A percentile compares a stretch with the other conserved stretches of the same genome.
These are phyloP conservation scores for Pyrenophora teres DNA, from an alignment of 2,329 filamentous ascomycete species.

Conservation along the genomic window DNA sequence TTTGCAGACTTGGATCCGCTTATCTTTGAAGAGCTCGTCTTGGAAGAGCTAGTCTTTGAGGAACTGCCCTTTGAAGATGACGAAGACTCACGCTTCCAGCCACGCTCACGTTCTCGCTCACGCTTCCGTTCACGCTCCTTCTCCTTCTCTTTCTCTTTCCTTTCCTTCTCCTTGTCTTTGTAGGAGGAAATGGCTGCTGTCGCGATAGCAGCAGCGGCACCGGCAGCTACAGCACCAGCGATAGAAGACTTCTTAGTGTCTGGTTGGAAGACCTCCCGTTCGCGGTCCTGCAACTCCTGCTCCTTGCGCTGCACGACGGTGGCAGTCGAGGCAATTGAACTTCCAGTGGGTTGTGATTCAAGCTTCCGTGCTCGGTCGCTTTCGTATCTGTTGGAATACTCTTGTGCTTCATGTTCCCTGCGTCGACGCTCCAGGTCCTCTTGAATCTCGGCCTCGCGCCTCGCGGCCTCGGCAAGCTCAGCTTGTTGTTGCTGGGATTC, in stretches of 20 bases:
- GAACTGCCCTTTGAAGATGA: neutral
- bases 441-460: constrained; percentile 38
- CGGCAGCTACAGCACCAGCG: constrained; percentile 42
- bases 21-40: constrained; percentile 7
- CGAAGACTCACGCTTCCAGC: constrained; percentile 29
- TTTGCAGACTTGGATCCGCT: constrained; percentile 25
- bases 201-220: constrained; percentile 40
- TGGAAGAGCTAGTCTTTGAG: neutral
- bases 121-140: constrained; percentile 16
- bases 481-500: constrained; percentile 37
- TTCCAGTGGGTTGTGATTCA: constrained; percentile 38
- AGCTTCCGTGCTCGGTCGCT: constrained; percentile 30
- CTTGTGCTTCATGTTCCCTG: constrained; percentile 33
- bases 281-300: constrained; percentile 41
- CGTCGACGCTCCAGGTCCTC: constrained; percentile 33
- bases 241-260: constrained; percentile 47
- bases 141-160: constrained; percentile 14
- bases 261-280: constrained; percentile 39
- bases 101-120: constrained; percentile 13
- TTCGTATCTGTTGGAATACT: constrained; percentile 27
- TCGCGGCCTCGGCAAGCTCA: constrained; percentile 30
- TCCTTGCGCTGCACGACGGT: constrained; percentile 43
- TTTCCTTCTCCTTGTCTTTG: constrained; percentile 26
- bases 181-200: constrained; percentile 39
- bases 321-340: constrained; percentile 36